Conservation (phyloP, 768 basidiomycete species). For the Boletus vinaceobasis region DNA sequence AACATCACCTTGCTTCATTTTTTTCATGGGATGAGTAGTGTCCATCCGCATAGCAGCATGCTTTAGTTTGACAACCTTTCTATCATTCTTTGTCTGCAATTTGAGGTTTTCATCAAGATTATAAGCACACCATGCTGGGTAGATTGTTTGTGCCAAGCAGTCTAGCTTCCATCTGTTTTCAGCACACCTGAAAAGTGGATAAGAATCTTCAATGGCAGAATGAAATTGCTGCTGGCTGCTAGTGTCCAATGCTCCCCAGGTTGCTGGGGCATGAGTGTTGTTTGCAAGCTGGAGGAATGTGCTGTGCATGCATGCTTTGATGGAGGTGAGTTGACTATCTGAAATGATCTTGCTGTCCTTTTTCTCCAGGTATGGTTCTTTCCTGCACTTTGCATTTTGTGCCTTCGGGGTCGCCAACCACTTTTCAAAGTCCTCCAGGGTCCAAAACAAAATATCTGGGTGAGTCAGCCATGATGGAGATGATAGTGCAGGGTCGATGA, state of each 20-base stretch:
- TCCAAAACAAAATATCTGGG: background rate
- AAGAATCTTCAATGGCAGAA: background rate
- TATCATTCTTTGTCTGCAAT: background rate
- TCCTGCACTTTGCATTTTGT: background rate
- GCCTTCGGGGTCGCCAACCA: background rate
- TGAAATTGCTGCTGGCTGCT: background rate
- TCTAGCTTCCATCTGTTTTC: constrained; percentile 1
- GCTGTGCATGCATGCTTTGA: background rate
- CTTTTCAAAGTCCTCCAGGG: background rate
- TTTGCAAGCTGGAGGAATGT: background rate
- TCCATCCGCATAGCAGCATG: too few species aligned
- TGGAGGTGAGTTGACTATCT: background rate
- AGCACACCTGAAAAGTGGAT: background rate
- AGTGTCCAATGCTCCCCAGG: background rate
- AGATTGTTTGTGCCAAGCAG: background rate
- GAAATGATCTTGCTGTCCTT: background rate
- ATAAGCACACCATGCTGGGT: background rate
- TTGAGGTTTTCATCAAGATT: background rate
- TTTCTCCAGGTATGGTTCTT: background rate
- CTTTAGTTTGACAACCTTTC: too few species aligned
- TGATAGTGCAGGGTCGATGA: background rate
- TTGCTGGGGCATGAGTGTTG: background rate
- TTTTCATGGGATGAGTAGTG: too few species aligned
- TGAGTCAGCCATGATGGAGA: too few species aligned
- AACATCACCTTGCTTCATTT: too few species aligned